Percentiles rank a stretch among this genome's conserved stretches.
phyloP scores from a whole-genome alignment of 2,329 filamentous ascomycete genomes.

The Phialophora chinensis region DNA sequence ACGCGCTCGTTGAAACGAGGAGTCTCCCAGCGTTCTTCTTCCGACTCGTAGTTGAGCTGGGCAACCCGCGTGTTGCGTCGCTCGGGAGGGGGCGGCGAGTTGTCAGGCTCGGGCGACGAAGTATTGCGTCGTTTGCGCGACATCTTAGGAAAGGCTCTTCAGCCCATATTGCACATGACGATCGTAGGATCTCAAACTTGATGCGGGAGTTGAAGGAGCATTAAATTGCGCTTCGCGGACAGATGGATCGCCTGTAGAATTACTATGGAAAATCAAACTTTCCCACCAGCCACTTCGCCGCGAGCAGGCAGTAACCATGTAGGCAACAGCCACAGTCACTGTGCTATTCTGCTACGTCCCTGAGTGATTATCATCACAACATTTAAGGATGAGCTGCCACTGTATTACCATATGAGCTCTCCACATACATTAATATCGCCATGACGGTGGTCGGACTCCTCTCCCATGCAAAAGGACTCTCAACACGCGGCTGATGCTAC shows the following conservation, averaged over 20 bases:
- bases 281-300: neutral
- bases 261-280: neutral
- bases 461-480: neutral
- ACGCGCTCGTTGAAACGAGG: slow-evolving; percentile 66
- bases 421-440: neutral
- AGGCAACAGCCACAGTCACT: neutral
- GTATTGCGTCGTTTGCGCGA: slow-evolving; percentile 40
- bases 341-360: neutral
- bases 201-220: neutral
- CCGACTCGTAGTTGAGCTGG: slow-evolving; percentile 41
- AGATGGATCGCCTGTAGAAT: neutral
- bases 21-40: slow-evolving; percentile 44
- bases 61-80: slow-evolving; percentile 18
- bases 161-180: neutral
- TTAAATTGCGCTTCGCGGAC: neutral
- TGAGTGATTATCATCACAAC: neutral
- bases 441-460: neutral
- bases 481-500: neutral
- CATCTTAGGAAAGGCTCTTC: slow-evolving; percentile 38
- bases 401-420: neutral
- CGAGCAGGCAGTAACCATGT: neutral
- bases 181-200: neutral
- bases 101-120: slow-evolving; percentile 39
- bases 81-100: slow-evolving; percentile 23
- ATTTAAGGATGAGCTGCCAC: neutral